Evolutionary conservation across 2,329 filamentous ascomycete species (phyloP).

Genomic region (Cercospora sojina): DNA sequence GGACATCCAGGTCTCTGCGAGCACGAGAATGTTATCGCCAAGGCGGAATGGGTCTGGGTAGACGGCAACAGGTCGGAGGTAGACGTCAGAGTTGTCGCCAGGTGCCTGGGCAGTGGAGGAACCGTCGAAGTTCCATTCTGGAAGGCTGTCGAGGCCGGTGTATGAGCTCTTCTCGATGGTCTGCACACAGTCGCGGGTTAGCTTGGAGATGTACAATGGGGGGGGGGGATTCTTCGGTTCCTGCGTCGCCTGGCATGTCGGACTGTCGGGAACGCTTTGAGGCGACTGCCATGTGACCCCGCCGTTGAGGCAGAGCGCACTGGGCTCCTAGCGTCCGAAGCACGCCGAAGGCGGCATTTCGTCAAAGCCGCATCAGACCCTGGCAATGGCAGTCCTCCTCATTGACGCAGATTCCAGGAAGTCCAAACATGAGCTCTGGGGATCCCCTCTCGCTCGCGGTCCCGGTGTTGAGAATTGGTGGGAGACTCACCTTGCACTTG

Average conservation of each 20-base stretch:
- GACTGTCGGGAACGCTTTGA: neutral
- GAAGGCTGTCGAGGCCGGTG: constrained; percentile 61
- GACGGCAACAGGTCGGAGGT: constrained; percentile 85
- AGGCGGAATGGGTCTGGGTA: constrained; percentile 90
- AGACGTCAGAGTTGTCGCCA: constrained; percentile 95
- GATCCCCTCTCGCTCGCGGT: neutral
- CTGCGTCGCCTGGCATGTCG: neutral
- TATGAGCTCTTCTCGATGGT: constrained; percentile 60
- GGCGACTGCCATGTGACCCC: neutral
- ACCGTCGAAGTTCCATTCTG: constrained; percentile 82
- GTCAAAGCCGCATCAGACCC: constrained; percentile 22
- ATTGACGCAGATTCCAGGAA: constrained; percentile 8
- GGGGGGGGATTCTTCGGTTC: neutral
- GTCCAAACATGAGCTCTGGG: neutral
- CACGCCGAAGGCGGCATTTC: constrained; percentile 20
- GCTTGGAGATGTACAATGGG: constrained; percentile 1
- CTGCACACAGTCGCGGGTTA: constrained; percentile 43
- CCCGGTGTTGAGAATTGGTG: neutral
- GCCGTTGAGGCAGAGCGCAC: neutral
- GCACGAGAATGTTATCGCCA: constrained; percentile 87
- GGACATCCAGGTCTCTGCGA: constrained; percentile 90
- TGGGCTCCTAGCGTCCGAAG: constrained; percentile 21
- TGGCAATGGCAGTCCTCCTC: constrained; percentile 12
- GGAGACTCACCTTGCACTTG: constrained; percentile 83
- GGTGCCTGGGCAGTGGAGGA: constrained; percentile 90